Evolutionary conservation across 2,329 filamentous ascomycete species (phyloP), one percentile per base, ranked within the genome.

Genomic region (Aciculosporium take): DNA sequence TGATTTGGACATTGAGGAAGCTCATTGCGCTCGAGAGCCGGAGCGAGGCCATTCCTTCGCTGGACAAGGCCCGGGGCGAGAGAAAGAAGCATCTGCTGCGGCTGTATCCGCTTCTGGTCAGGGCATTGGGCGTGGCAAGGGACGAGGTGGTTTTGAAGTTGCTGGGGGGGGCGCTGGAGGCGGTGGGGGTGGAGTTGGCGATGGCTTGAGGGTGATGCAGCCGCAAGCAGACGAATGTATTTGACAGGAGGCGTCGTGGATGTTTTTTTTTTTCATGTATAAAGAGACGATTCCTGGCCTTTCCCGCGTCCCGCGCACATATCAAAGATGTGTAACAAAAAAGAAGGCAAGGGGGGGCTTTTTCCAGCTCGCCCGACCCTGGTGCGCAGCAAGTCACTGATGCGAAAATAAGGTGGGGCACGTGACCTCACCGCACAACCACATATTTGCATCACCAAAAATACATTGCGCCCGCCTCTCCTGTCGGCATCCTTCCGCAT

Each of bases 51-150:
- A 82, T 91, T 21, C 76, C 81, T 1, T 63, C 65, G 21, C 57
- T 65, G 8, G 66, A 66, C 7, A 54, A 55, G 5, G 66, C 70
- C n/a, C 66, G 70, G 35, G 73, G 71, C 45, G 68, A 74, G 46
- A 66, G 64, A 12, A 77, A 77, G 54, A 86, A 82, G 56, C 88
- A 96, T 61, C 63, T 96, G 25, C 69, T 84, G 48, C 72, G 81
- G 54, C 60, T 98, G 46, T 94, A 93, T 58, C 84, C 86, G 7
- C 64, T 96, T 38, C 58, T 93, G 38, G 71, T 81, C 15, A 70
- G 72, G 48, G 81, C 79, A 2, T 63, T 77, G 3, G 72, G 66
- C 0, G 61, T 63, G 6, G 59, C 67, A 6, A 74, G 74, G 3
- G 81, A 87, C 53, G 69, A 68, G 30, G 69, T 74, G 52, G 68